phyloP scores from a whole-genome alignment of 768 basidiomycete species.

The Leucosporidium yakuticum region DNA sequence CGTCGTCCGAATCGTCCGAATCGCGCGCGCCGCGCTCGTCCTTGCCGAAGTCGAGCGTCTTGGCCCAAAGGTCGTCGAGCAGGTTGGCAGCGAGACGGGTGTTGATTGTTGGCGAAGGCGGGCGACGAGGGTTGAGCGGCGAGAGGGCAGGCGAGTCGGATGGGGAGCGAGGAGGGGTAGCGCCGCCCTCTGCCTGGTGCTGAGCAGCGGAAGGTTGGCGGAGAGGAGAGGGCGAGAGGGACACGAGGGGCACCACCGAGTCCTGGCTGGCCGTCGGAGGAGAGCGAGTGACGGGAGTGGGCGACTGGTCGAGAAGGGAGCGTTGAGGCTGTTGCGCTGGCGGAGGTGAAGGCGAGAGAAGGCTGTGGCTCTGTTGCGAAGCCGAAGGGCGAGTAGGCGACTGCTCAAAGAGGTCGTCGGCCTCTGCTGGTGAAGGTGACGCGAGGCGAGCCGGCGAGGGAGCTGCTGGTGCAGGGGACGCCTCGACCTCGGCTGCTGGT shows the following conservation, averaged over 20 bases:
- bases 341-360: conserved; percentile 6
- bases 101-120: conserved; percentile 72
- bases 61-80: conserved; percentile 92
- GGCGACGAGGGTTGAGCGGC: conserved; percentile 20
- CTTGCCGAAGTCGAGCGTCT: conserved; percentile 43
- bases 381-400: conserved; percentile 27
- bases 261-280: background rate
- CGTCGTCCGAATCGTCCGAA: background rate
- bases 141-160: background rate
- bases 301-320: background rate
- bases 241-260: background rate
- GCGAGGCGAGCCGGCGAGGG: background rate
- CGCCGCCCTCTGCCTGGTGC: too few relatives aligned
- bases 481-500: background rate
- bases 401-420: too few relatives aligned
- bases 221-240: too few relatives aligned
- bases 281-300: background rate
- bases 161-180: too few relatives aligned
- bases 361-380: conserved; percentile 58
- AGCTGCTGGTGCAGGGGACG: background rate
- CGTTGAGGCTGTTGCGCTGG: background rate
- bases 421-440: too few relatives aligned
- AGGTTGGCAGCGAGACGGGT: conserved; percentile 91
- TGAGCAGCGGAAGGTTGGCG: too few relatives aligned
- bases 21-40: background rate